Base-by-base conservation (phyloP, 2,329 filamentous ascomycete genomes). In the Microdochium trichocladiopsis region DNA sequence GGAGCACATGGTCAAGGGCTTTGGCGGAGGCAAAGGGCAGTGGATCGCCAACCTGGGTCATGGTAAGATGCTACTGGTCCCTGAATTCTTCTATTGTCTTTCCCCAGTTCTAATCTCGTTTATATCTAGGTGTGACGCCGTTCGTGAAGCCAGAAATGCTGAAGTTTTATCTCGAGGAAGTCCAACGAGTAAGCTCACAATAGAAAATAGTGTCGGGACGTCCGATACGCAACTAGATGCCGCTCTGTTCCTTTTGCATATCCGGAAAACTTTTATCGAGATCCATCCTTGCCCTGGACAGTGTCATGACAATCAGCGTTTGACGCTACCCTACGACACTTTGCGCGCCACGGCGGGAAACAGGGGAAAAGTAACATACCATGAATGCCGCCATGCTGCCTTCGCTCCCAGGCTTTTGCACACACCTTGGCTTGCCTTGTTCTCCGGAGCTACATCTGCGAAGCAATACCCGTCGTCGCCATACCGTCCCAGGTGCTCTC, bases 21-120 rank as follows among this genome's bases (percentile, higher is more conserved):
- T 97, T 55, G 84, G 83, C 67, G 72, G 73, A 4, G 84, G 85
- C 56, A 87, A 87, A 51, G 84, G 92, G 69, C 90, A 93, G 41
- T 99, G 94, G 93, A 97, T 99, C 61, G 90, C 89, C 48, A 99
- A 99, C 68, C 78, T 99, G 56, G 94, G 94, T 9, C 94, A 99
- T 66, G 94, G 94, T 89, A 79, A 64, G 83, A 69, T 45, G 24
- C 36, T 5, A 16, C 21, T 18, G 6, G 8, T 8, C 25, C 9
- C 21, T 24, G 16, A 22, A 14, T n/a, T 14, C 6, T 50, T 33
- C 22, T 50, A 33, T 21, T 36, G 3, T n/a, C 18, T 43, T 11
- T n/a, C 21, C 25, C 24, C 11, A 22, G 14, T 37, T 22, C 41
- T 31, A 52, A 48, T 22, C 47, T 41, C 36, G 12, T 25, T 10